phyloP scores from a whole-genome alignment of 305 asterid species.

The Fraxinus sp. region DNA sequence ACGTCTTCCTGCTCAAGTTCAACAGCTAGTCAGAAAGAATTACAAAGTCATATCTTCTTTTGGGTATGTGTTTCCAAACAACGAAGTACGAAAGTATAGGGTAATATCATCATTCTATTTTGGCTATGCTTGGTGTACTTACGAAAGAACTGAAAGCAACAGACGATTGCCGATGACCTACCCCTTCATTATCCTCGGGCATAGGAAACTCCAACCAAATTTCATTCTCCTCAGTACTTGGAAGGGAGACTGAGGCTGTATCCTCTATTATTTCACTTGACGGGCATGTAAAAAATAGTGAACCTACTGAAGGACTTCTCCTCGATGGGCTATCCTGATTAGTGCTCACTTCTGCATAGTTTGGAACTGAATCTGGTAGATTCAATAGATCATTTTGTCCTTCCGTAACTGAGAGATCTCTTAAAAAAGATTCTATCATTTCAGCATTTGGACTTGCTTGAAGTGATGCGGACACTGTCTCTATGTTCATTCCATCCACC shows the following conservation, averaged over 20 bases:
- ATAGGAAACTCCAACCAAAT: conserved; percentile 31
- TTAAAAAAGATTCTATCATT: conserved; percentile 31
- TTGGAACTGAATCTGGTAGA: conserved; percentile 25
- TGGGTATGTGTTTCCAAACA: neutral
- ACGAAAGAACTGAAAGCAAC: conserved; percentile 37
- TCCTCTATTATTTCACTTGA: conserved; percentile 44
- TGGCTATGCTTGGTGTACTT: conserved; percentile 36
- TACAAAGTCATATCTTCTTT: neutral
- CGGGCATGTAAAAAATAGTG: conserved; percentile 50
- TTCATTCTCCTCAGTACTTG: conserved; percentile 35
- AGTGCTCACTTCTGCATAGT: conserved; percentile 36
- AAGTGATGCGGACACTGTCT: conserved; percentile 36
- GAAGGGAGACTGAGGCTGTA: conserved; percentile 28
- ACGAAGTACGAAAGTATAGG: neutral
- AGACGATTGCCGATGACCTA: conserved; percentile 24
- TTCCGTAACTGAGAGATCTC: conserved; percentile 44
- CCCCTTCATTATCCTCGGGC: conserved; percentile 21
- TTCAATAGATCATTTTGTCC: conserved; percentile 34
- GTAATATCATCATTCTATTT: neutral
- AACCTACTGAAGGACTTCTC: conserved; percentile 58
- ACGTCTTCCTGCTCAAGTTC: conserved; percentile 50
- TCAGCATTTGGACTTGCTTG: conserved; percentile 46
- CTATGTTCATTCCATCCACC: conserved; percentile 29
- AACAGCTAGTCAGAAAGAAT: conserved; percentile 28
- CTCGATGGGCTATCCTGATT: conserved; percentile 42